Evolutionary conservation across 202 grass and related monocot genomes (phyloP).

Genomic region (Thinopyrum obtusiflorum): DNA sequence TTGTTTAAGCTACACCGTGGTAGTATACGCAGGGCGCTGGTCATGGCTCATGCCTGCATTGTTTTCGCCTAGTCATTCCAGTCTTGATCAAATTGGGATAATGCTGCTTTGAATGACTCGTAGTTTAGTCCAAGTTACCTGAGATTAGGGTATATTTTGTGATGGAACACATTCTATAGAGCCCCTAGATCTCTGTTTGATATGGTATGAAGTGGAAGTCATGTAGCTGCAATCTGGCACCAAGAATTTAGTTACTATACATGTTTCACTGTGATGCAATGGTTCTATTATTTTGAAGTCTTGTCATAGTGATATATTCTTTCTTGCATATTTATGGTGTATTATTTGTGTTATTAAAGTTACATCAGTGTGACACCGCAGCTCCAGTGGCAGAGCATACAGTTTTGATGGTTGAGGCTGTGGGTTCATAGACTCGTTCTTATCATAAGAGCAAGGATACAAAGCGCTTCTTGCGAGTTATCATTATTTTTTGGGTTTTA

Average conservation of each 20-base stretch:
- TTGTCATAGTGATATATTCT: not conserved
- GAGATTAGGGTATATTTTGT: not conserved
- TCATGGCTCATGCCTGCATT: not conserved
- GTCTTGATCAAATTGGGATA: not conserved
- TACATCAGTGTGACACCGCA: not conserved
- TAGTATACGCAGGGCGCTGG: not conserved
- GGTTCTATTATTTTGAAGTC: not conserved
- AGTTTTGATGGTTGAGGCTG: slow-evolving; percentile 2
- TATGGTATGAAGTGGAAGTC: not conserved
- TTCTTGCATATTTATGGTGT: not conserved
- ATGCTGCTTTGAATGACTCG: not conserved
- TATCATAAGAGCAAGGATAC: not conserved
- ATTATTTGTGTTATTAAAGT: not conserved
- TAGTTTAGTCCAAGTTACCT: not conserved
- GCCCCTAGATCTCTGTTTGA: not conserved
- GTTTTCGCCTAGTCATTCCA: not conserved
- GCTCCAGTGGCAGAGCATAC: not conserved
- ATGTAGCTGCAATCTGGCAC: not conserved
- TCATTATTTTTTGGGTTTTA: not conserved
- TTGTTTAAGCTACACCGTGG: not conserved
- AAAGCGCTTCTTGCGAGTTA: not conserved
- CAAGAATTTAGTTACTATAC: not conserved
- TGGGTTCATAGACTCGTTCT: not conserved
- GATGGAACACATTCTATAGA: not conserved
- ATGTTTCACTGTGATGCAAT: not conserved